Percentiles rank a stretch among this genome's conserved stretches.
phyloP scores from a whole-genome alignment of 805 yeast genomes.

The Yarrowia osloensis region DNA sequence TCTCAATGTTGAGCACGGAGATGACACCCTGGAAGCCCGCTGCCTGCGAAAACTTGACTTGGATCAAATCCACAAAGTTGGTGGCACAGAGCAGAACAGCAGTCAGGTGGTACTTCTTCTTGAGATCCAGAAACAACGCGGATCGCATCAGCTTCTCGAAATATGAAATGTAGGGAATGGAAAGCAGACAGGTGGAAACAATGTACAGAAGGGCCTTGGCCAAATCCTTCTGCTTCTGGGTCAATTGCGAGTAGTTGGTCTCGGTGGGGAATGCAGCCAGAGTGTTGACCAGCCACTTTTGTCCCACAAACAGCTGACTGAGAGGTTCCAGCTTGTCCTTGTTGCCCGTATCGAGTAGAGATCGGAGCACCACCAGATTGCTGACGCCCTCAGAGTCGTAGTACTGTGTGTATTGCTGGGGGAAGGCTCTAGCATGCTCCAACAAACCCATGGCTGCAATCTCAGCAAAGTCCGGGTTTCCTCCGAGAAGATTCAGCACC shows the following conservation, averaged over 20 bases:
- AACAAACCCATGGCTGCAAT: conserved; percentile 12
- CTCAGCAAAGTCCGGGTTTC: conserved; percentile 21
- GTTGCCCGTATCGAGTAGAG: neutral
- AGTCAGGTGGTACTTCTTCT: conserved; percentile 22
- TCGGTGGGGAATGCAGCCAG: conserved; percentile 6
- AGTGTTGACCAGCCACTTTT: conserved; percentile 24
- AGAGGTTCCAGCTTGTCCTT: conserved; percentile 19
- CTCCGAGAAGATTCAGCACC: conserved; percentile 12
- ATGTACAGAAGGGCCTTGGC: neutral
- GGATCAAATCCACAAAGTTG: conserved; percentile 15
- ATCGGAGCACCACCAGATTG: neutral
- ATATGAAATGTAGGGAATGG: conserved; percentile 2
- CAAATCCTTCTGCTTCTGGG: neutral
- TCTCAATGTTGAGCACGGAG: conserved; percentile 3
- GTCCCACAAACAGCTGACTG: conserved; percentile 23
- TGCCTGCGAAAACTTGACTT: neutral
- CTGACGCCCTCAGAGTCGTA: neutral
- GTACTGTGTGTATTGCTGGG: neutral
- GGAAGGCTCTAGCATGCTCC: conserved; percentile 1
- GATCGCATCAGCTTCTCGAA: conserved; percentile 24
- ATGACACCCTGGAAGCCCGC: conserved; percentile 1
- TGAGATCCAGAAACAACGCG: conserved; percentile 23
- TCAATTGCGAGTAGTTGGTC: neutral
- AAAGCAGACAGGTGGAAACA: conserved; percentile 16
- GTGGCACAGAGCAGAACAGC: conserved; percentile 4